phyloP scores from a whole-genome alignment of 306 rosid species.

The Cucurbita moschata region DNA sequence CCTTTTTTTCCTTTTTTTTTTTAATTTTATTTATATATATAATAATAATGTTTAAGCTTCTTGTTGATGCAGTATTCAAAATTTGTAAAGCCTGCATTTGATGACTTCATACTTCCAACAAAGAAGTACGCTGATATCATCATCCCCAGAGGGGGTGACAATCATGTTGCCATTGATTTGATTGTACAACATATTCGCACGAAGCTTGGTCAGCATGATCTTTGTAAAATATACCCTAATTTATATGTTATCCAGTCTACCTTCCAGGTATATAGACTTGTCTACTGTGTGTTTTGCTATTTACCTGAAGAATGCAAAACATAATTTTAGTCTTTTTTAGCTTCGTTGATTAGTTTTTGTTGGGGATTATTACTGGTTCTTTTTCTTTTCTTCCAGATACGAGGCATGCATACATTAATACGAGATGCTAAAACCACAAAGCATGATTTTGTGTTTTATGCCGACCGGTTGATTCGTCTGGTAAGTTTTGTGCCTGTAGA shows the following conservation, averaged over 20 bases:
- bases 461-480: constrained; percentile 94
- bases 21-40: neutral
- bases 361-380: constrained; percentile 1
- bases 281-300: neutral
- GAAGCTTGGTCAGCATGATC: constrained; percentile 97
- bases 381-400: constrained; percentile 38
- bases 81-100: constrained; percentile 97
- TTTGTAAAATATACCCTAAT: constrained; percentile 93
- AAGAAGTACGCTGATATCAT: constrained; percentile 98
- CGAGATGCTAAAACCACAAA: constrained; percentile 83
- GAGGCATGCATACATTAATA: constrained; percentile 96
- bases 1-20: neutral
- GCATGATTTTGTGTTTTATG: constrained; percentile 91
- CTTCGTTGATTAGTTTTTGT: neutral
- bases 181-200: constrained; percentile 95
- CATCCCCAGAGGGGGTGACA: constrained; percentile 98
- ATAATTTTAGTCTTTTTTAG: too few species aligned
- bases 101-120: constrained; percentile 93
- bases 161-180: constrained; percentile 93
- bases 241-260: constrained; percentile 87
- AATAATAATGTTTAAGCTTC: constrained; percentile 4
- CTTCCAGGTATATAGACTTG: constrained; percentile 80
- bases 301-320: neutral
- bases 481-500: constrained; percentile 24
- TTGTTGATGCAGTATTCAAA: constrained; percentile 70